Base-by-base conservation (phyloP, 345 rosid species). In the Citrus medica region DNA sequence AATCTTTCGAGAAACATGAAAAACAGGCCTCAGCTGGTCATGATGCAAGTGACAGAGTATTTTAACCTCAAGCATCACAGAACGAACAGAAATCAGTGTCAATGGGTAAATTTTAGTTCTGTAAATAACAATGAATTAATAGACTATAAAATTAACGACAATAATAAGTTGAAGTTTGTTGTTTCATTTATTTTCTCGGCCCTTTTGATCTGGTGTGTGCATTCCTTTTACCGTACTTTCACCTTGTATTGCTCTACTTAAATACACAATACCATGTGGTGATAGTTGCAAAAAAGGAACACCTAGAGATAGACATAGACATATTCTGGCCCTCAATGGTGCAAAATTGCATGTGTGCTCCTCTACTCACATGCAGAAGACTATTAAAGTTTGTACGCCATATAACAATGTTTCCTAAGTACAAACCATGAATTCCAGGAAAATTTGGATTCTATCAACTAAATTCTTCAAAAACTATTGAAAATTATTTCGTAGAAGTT, bases 21-120 rank as follows among this genome's bases (percentile, higher is more conserved):
- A 95, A 75, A 88, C 94, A 4, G 98, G 92, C 86, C 84, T 89
- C 78, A 95, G 87, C 82, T 95, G 94, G 84, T 95, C 99, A 88
- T 95, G 98, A 71, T 95, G 99, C 79, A 95, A 81, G 89, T 92
- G 94, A 76, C 99, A 93, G 9, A 95, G 90, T 72, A 93, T 87
- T 81, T 91, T 93, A 69, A 95, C 95, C 98, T 95, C 30, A 83
- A 90, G 32, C 73, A 70, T 65, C 24, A 77, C 32, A 32, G 27
- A 72, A 72, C 40, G 73, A 72, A 74, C 58, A 61, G 33, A 48
- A 79, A 77, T 82, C 69, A 85, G 77, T 62, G 48, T 21, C 3
- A 53, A 69, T 27, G n/a, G 30, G 48, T 1, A 65, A 53, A 13
- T 25, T 0, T 38, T 25, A 16, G 8, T 17, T 27, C 9, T 12